Conservation (phyloP, 73 alveolate genomes). For the Symbiodinium natans region DNA sequence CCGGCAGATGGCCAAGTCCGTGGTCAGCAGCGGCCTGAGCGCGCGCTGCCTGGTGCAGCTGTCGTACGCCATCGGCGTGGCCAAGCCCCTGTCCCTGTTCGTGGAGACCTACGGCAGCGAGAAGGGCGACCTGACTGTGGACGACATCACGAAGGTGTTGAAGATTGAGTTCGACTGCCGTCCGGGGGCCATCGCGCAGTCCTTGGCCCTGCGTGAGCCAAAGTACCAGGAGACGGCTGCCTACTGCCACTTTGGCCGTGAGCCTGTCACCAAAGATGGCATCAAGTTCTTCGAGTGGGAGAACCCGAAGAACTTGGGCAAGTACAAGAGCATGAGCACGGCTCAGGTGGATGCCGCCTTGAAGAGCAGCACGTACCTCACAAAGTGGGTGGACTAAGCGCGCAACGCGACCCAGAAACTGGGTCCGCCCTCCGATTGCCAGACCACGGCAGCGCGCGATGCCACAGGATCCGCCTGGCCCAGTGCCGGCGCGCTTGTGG, state of each 20-base stretch:
- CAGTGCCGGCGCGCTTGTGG: neutral
- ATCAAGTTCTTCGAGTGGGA: slow-evolving; percentile 96
- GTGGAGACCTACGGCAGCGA: slow-evolving; percentile 97
- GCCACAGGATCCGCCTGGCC: neutral
- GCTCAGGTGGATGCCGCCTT: neutral
- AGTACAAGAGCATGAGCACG: neutral
- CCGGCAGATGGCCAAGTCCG: slow-evolving; percentile 98
- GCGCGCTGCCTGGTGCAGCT: slow-evolving; percentile 98
- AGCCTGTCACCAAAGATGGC: slow-evolving; percentile 94
- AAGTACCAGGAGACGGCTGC: slow-evolving; percentile 96
- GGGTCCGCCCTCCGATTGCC: neutral
- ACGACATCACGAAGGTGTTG: slow-evolving; percentile 95
- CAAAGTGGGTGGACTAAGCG: slow-evolving; percentile 22
- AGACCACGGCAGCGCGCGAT: neutral
- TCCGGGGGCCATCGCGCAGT: slow-evolving; percentile 96
- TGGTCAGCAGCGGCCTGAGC: slow-evolving; percentile 95
- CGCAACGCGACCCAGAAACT: neutral
- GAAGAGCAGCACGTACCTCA: neutral
- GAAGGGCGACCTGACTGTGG: slow-evolving; percentile 95
- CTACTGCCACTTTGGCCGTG: slow-evolving; percentile 97
- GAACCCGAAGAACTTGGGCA: slow-evolving; percentile 95
- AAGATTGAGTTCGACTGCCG: slow-evolving; percentile 96
- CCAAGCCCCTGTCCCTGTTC: slow-evolving; percentile 96
- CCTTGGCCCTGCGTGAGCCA: slow-evolving; percentile 95
- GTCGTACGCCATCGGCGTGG: slow-evolving; percentile 97